These are phyloP conservation scores for Trichosanthes truncata DNA, from an alignment of 306 rosid species.

Conservation along the genomic window DNA sequence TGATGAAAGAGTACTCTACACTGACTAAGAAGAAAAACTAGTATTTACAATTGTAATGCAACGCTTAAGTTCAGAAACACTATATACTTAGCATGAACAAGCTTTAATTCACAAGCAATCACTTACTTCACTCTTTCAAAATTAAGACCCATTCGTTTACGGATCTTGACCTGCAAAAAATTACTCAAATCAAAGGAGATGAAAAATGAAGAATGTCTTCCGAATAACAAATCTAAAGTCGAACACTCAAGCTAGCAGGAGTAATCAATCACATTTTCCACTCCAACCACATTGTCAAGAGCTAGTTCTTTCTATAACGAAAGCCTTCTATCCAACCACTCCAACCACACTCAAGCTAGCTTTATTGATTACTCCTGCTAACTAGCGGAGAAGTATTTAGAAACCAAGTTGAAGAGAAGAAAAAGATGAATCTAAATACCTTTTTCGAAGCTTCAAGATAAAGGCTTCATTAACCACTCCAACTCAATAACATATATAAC, in stretches of 20 bases:
- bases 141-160: slow-evolving; percentile 82
- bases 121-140: slow-evolving; percentile 88
- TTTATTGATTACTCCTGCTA: too few species aligned
- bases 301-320: too few species aligned
- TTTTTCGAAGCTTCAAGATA: too few species aligned
- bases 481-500: too few species aligned
- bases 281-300: too few species aligned
- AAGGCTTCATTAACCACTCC: too few species aligned
- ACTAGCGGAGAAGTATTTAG: too few species aligned
- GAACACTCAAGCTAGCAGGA: background rate
- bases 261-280: background rate
- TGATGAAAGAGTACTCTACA: too few species aligned
- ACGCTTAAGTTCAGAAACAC: background rate
- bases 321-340: too few species aligned
- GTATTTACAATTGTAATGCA: background rate
- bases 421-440: too few species aligned
- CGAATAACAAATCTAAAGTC: background rate
- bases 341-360: too few species aligned
- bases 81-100: background rate
- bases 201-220: background rate
- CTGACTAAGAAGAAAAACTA: background rate
- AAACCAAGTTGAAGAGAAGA: too few species aligned
- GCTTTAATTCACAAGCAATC: background rate
- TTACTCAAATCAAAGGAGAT: background rate
- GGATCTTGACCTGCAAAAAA: slow-evolving; percentile 66